Evolutionary conservation across 106 monocot species (phyloP), one percentile per base, ranked within the genome.

Genomic region (Allium fistulosum): DNA sequence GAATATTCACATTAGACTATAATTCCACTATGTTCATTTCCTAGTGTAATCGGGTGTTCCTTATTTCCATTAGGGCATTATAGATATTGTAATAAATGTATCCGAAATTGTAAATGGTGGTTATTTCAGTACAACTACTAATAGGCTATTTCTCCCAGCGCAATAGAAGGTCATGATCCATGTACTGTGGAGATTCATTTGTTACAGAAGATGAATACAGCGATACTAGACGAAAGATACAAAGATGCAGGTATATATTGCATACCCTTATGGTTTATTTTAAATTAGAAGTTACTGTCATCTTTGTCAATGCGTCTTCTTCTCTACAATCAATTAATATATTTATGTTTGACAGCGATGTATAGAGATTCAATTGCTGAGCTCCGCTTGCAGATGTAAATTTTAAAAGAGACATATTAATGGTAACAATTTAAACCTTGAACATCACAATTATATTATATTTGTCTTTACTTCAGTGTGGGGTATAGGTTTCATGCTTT

Each of bases 221-320:
- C 87, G 10, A 68, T 83, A 8, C 16, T 66, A 28, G 80, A 83
- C 59, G 87, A 88, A 70, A 88, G 81, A 81, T 88, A 78, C 71
- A 53, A 72, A 77, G 83, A 87, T 62, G 87, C 87, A 80, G 83
- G 87, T 61, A 80, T 62, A 65, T 69, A 22, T 22, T 22, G 22
- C 22, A 22, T 11, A 53, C 16, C 10, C 50, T 69, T 17, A 10
- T 10, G 61, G 17, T 46, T 22, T 22, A 22, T 71, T 66, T 66
- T 4, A 14, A 16, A 11, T 28, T 62, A 9, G 37, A 5, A 11
- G 11, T 10, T 62, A 13, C 14, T 37, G 14, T 46, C 17, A 46
- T 12, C 4, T 14, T 14, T 46, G 14, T 46, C 47, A 4, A 4
- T 7, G 11, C 37, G 13, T 10, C 15, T 5, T 46, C 37, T 63